phyloP scores from a whole-genome alignment of 2,329 filamentous ascomycete genomes.

The Epichloe baconii region DNA sequence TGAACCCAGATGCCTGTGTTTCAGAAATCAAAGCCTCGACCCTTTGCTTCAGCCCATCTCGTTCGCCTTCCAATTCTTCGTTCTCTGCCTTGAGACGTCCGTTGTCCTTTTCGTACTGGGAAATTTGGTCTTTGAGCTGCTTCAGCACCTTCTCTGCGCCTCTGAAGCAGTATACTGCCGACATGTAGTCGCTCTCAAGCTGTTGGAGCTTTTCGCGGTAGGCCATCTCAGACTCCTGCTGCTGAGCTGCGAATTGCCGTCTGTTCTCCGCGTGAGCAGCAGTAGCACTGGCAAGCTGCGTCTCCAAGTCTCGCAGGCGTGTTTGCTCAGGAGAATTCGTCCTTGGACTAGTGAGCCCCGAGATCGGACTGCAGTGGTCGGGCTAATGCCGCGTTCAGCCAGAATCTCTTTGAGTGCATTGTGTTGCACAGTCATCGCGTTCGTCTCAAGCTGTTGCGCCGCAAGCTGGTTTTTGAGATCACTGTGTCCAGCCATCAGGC shows the following conservation, averaged over 20 bases:
- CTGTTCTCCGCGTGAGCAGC: conserved; percentile 81
- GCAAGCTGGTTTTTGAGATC: conserved; percentile 75
- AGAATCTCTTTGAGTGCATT: conserved; percentile 88
- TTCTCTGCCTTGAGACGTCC: conserved; percentile 69
- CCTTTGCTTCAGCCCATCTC: conserved; percentile 50
- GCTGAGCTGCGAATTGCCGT: conserved; percentile 59
- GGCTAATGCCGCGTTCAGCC: conserved; percentile 74
- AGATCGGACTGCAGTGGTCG: conserved; percentile 56
- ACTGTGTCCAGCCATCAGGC: conserved; percentile 65
- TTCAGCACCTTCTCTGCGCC: conserved; percentile 98
- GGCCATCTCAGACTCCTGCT: conserved; percentile 74
- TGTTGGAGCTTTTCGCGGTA: conserved; percentile 91
- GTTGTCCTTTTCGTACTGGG: conserved; percentile 82
- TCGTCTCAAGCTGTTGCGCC: conserved; percentile 82
- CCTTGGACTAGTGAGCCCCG: conserved; percentile 55
- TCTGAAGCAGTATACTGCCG: conserved; percentile 94
- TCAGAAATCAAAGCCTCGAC: conserved; percentile 58
- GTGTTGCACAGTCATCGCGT: conserved; percentile 83
- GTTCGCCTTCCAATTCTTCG: conserved; percentile 63
- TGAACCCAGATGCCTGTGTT: conserved; percentile 49
- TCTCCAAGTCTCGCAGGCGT: conserved; percentile 73
- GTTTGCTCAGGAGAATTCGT: conserved; percentile 69
- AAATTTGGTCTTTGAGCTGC: conserved; percentile 95
- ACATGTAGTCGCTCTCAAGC: conserved; percentile 94
- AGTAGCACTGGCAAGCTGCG: conserved; percentile 65